Percentiles rank a stretch among this genome's conserved stretches.
Evolutionary conservation across 768 basidiomycete species (phyloP).

Genomic region (Lentinus brumalis): DNA sequence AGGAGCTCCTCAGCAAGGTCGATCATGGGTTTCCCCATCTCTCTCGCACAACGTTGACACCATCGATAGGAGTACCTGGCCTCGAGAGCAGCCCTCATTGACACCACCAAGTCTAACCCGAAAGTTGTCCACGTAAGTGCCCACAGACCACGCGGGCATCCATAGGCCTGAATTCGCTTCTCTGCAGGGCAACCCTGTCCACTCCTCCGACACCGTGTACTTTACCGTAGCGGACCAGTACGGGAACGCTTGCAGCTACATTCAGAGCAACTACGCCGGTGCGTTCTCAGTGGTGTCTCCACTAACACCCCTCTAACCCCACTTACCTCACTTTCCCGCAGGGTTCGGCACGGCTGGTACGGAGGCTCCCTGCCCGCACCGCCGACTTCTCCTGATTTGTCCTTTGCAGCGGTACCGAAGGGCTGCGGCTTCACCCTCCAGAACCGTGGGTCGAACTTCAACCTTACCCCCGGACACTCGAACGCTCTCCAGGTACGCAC

Average conservation of each 20-base stretch:
- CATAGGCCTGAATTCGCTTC: not conserved
- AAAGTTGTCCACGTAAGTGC: slow-evolving; percentile 63
- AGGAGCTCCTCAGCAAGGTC: slow-evolving; percentile 81
- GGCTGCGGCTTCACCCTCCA: slow-evolving; percentile 97
- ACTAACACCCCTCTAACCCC: not conserved
- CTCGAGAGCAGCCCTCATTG: slow-evolving; percentile 76
- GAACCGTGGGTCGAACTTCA: slow-evolving; percentile 88
- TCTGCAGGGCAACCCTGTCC: slow-evolving; percentile 74
- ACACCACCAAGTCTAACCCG: slow-evolving; percentile 65
- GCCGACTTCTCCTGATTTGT: not conserved
- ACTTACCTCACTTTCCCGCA: slow-evolving; percentile 24
- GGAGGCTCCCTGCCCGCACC: not conserved
- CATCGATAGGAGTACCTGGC: slow-evolving; percentile 73
- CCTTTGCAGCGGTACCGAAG: slow-evolving; percentile 72
- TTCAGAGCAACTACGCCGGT: slow-evolving; percentile 89
- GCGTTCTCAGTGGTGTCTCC: slow-evolving; percentile 19
- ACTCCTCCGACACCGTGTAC: slow-evolving; percentile 93
- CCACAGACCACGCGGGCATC: not conserved
- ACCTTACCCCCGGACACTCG: slow-evolving; percentile 77
- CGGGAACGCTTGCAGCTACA: slow-evolving; percentile 89
- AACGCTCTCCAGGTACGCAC: slow-evolving; percentile 71
- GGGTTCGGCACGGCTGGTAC: slow-evolving; percentile 89
- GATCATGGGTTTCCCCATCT: not conserved
- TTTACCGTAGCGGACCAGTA: slow-evolving; percentile 87
- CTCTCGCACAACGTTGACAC: not conserved